Conservation (phyloP, 305 asterid species). For the Solanum hybrid region DNA sequence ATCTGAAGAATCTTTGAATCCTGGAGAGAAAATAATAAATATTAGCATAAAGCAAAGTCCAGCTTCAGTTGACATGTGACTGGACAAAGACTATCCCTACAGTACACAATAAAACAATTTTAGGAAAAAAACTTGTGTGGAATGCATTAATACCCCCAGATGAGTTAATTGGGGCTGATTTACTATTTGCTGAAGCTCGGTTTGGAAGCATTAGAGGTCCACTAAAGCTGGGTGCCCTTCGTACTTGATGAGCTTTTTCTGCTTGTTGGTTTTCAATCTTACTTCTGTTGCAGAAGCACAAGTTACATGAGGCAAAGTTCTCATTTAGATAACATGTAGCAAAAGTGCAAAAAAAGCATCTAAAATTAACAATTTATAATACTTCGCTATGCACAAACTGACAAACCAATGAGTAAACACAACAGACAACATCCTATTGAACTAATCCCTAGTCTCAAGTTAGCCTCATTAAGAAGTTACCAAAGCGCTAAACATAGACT, state of each 20-base stretch:
- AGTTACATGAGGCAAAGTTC: not conserved
- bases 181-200: conserved; percentile 97
- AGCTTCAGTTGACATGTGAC: conserved; percentile 3
- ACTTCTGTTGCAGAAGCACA: conserved; percentile 36
- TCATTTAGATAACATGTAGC: not conserved
- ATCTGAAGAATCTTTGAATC: conserved; percentile 72
- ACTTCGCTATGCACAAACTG: not conserved
- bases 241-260: conserved; percentile 54
- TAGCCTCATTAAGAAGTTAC: not conserved
- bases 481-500: not conserved
- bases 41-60: not conserved
- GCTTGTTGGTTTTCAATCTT: conserved; percentile 54
- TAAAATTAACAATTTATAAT: not conserved
- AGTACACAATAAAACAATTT: not conserved
- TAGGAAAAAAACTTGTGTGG: not conserved
- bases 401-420: not conserved
- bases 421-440: not conserved
- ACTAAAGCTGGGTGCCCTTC: conserved; percentile 88
- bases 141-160: conserved; percentile 59
- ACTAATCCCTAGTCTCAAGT: not conserved
- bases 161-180: conserved; percentile 96
- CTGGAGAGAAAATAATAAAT: conserved; percentile 17
- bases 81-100: not conserved
- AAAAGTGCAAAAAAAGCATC: not conserved
- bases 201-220: conserved; percentile 95